phyloP scores from a whole-genome alignment of 106 monocot genomes.

The Hemerocallis citrina region DNA sequence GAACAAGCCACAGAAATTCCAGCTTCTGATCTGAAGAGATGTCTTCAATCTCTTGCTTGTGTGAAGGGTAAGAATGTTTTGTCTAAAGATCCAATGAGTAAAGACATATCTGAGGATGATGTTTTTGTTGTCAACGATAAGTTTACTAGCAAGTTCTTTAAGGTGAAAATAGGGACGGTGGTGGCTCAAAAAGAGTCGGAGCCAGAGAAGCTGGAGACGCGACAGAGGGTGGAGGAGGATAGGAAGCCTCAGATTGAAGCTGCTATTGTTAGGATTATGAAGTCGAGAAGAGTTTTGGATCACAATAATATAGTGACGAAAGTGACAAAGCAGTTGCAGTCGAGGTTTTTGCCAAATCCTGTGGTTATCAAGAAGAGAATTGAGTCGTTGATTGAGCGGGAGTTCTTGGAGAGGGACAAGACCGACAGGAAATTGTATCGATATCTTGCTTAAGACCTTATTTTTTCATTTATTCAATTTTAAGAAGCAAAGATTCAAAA shows the following conservation, averaged over 20 bases:
- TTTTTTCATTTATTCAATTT: too few species aligned
- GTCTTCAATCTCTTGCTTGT: constrained; percentile 84
- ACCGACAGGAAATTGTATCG: constrained; percentile 59
- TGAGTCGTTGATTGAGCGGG: constrained; percentile 68
- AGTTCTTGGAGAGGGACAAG: constrained; percentile 76
- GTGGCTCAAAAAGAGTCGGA: constrained; percentile 67
- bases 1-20: constrained; percentile 61
- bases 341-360: constrained; percentile 61
- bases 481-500: too few species aligned
- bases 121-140: constrained; percentile 72
- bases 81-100: constrained; percentile 72
- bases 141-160: constrained; percentile 68
- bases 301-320: constrained; percentile 70
- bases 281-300: constrained; percentile 54
- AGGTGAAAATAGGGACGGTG: constrained; percentile 78
- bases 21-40: constrained; percentile 50
- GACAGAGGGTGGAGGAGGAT: constrained; percentile 92
- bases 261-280: constrained; percentile 75
- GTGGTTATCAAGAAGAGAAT: constrained; percentile 75
- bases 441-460: constrained; percentile 27
- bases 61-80: constrained; percentile 85
- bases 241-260: constrained; percentile 81
- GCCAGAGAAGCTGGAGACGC: constrained; percentile 74
- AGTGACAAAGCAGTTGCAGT: constrained; percentile 70
- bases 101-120: constrained; percentile 66